Evolutionary conservation across 2,329 filamentous ascomycete genomes (phyloP).

Genomic region (Colletotrichum shisoi): DNA sequence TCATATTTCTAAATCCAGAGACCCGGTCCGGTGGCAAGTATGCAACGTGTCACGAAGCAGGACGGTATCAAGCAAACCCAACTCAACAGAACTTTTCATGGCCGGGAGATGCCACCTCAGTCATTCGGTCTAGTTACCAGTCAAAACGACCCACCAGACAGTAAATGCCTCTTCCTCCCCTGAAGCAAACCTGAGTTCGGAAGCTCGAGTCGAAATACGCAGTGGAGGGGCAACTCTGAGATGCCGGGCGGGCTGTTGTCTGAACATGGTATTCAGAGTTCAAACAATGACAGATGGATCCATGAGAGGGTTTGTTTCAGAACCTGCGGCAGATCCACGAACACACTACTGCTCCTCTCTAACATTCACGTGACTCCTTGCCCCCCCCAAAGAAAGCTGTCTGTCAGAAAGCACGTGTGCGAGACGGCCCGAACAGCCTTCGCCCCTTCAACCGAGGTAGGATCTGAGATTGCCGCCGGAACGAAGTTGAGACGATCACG

Average conservation of each 20-base stretch:
- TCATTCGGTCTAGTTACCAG: not conserved
- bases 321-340: constrained; percentile 28
- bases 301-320: constrained; percentile 36
- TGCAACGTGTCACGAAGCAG: constrained; percentile 17
- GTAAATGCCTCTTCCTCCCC: constrained; percentile 21
- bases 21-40: not conserved
- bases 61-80: not conserved
- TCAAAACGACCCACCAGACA: not conserved
- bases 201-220: constrained; percentile 11
- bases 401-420: constrained; percentile 1
- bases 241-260: constrained; percentile 10
- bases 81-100: constrained; percentile 2
- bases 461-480: not conserved
- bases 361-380: constrained; percentile 1
- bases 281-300: constrained; percentile 35
- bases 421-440: not conserved
- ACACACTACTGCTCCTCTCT: constrained; percentile 1
- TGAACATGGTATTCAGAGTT: constrained; percentile 20
- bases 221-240: constrained; percentile 16
- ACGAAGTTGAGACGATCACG: constrained; percentile 35
- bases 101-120: not conserved
- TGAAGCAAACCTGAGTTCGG: not conserved
- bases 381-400: too few species aligned
- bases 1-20: not conserved
- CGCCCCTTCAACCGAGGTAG: constrained; percentile 16